Evolutionary conservation across 2,329 filamentous ascomycete species (phyloP).

Genomic region (Blastomyces percursus): DNA sequence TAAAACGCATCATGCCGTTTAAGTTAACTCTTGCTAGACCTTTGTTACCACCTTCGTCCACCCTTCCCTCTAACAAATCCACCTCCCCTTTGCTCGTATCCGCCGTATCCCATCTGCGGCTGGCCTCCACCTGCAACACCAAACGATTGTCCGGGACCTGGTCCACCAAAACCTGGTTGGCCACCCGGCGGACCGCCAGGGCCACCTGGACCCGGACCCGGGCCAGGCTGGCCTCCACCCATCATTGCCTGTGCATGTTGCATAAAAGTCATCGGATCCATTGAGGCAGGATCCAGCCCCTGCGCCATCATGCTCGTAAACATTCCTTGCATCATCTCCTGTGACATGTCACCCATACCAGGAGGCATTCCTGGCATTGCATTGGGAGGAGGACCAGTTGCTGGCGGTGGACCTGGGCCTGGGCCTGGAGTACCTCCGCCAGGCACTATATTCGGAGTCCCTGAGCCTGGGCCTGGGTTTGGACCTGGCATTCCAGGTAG

Average conservation of each 20-base stretch:
- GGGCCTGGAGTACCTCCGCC: conserved; percentile 5
- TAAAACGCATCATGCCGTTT: not conserved
- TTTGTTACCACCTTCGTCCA: conserved; percentile 28
- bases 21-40: not conserved
- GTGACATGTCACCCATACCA: conserved; percentile 42
- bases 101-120: conserved; percentile 34
- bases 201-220: not conserved
- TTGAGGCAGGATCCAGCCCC: conserved; percentile 42
- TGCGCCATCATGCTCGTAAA: conserved; percentile 44
- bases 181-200: conserved; percentile 26
- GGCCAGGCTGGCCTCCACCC: conserved; percentile 29
- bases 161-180: conserved; percentile 27
- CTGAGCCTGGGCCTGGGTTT: conserved; percentile 15
- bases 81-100: conserved; percentile 29
- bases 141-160: conserved; percentile 25
- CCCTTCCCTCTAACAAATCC: conserved; percentile 28
- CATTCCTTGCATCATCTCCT: conserved; percentile 51
- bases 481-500: conserved; percentile 22
- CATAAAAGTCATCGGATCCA: conserved; percentile 47
- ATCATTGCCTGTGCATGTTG: conserved; percentile 43
- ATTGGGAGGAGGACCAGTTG: conserved; percentile 10
- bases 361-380: conserved; percentile 29
- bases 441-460: conserved; percentile 3
- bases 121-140: conserved; percentile 28
- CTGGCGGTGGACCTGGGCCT: conserved; percentile 10